These are phyloP conservation scores for Penicillium soppii DNA, from an alignment of 495 filamentous ascomycete species.

Conservation along the genomic window DNA sequence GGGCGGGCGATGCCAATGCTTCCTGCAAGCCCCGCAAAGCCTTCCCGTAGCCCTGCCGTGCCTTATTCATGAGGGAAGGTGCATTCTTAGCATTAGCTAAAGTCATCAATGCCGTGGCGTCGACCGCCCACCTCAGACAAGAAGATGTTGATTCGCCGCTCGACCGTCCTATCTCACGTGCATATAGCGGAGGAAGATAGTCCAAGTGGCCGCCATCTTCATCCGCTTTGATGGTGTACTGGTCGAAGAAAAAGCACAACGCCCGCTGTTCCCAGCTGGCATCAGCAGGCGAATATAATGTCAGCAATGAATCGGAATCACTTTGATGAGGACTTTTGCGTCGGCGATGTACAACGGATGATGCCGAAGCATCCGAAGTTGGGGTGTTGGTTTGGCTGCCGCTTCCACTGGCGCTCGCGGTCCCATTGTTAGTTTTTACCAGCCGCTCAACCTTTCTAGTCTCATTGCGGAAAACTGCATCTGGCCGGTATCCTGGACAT, in stretches of 20 bases:
- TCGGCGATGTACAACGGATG: not conserved
- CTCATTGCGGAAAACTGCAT: conserved; percentile 43
- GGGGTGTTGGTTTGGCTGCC: not conserved
- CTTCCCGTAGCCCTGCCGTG: conserved; percentile 35
- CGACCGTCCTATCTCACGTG: conserved; percentile 17
- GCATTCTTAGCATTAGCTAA: conserved; percentile 34
- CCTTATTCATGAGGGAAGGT: conserved; percentile 28
- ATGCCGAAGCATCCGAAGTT: not conserved
- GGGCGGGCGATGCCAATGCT: conserved; percentile 27
- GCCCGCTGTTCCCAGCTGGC: conserved; percentile 42
- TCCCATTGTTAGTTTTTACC: conserved; percentile 22
- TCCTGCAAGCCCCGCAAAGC: conserved; percentile 33
- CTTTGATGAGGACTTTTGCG: not conserved
- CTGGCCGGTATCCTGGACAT: conserved; percentile 44
- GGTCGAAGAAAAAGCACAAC: conserved; percentile 46
- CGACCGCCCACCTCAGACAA: conserved; percentile 40
- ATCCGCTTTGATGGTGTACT: conserved; percentile 32
- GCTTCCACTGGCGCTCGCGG: conserved; percentile 2
- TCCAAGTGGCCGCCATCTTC: conserved; percentile 33
- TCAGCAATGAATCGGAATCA: conserved; percentile 7
- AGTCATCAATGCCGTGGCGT: conserved; percentile 40
- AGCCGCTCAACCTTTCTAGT: conserved; percentile 31
- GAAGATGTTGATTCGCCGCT: conserved; percentile 16
- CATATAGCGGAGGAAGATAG: conserved; percentile 39
- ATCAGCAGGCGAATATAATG: conserved; percentile 26